phyloP scores from a whole-genome alignment of 164 flowering plant species.

The Macadamia tetraphylla region DNA sequence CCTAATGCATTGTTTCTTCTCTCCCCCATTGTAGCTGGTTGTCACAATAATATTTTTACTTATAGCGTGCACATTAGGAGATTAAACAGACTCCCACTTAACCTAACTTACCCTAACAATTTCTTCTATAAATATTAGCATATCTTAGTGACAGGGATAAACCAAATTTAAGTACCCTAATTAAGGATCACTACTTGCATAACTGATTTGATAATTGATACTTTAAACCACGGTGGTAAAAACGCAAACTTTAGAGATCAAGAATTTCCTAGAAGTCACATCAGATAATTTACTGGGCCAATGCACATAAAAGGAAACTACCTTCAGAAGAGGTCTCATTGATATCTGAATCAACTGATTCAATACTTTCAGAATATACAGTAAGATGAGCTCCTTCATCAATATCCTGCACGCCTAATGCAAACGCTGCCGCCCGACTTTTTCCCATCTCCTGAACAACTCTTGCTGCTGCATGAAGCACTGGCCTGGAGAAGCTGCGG shows the following conservation, averaged over 20 bases:
- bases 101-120: too few species aligned
- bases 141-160: too few species aligned
- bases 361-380: slow-evolving; percentile 50
- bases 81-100: too few species aligned
- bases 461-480: slow-evolving; percentile 97
- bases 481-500: slow-evolving; percentile 97
- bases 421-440: slow-evolving; percentile 97
- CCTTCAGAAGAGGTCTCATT: slow-evolving; percentile 74
- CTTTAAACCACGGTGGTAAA: too few species aligned
- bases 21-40: too few species aligned
- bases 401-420: slow-evolving; percentile 81
- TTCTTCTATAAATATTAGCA: too few species aligned
- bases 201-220: too few species aligned
- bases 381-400: slow-evolving; percentile 81
- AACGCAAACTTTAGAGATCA: not conserved
- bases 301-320: slow-evolving; percentile 17
- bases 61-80: too few species aligned
- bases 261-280: slow-evolving; percentile 2
- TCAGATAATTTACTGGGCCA: not conserved
- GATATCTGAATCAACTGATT: slow-evolving; percentile 51
- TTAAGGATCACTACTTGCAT: too few species aligned
- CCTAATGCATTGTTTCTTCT: too few species aligned
- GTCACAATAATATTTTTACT: too few species aligned
- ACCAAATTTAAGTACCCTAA: too few species aligned
- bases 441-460: slow-evolving; percentile 99